Conservation (phyloP, 192 early-diverging fungal genomes). For the Spizellomyces punctatus region DNA sequence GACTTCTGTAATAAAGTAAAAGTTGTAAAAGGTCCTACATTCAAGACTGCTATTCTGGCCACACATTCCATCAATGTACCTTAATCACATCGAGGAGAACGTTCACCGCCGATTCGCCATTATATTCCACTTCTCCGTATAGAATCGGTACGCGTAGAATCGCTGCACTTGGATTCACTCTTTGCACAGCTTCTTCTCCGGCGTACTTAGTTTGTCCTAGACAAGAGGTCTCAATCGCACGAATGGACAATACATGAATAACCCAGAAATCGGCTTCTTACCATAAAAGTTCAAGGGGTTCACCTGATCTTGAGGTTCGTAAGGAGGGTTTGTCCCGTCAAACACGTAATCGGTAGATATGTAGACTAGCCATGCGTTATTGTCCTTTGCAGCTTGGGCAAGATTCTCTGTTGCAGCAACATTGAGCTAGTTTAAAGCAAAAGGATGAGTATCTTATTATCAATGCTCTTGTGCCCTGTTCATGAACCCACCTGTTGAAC, state of each 20-base stretch:
- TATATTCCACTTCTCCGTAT: slow-evolving; percentile 65
- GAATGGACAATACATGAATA: too few species aligned
- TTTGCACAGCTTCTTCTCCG: slow-evolving; percentile 69
- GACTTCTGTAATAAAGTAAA: slow-evolving; percentile 34
- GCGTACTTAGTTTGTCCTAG: slow-evolving; percentile 71
- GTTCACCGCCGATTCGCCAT: slow-evolving; percentile 78
- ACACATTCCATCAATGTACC: slow-evolving; percentile 32
- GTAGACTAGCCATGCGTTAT: slow-evolving; percentile 70
- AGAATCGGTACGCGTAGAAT: slow-evolving; percentile 83
- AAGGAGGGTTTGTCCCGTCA: slow-evolving; percentile 81
- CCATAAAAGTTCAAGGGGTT: slow-evolving; percentile 88
- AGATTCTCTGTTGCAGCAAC: slow-evolving; percentile 61
- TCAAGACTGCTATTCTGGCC: too few species aligned
- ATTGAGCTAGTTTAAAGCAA: slow-evolving; percentile 58
- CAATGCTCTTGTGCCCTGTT: too few species aligned
- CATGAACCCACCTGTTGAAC: slow-evolving; percentile 47
- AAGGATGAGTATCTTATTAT: background rate
- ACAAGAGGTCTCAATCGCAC: background rate
- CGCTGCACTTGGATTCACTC: slow-evolving; percentile 55
- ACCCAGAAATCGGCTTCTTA: background rate
- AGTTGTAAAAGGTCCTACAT: background rate
- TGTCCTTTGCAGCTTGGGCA: slow-evolving; percentile 50
- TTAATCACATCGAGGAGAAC: slow-evolving; percentile 67
- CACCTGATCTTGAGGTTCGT: slow-evolving; percentile 64
- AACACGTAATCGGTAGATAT: slow-evolving; percentile 94